phyloP scores from a whole-genome alignment of 2,329 filamentous ascomycete genomes.

The Fonsecaea multimorphosa region DNA sequence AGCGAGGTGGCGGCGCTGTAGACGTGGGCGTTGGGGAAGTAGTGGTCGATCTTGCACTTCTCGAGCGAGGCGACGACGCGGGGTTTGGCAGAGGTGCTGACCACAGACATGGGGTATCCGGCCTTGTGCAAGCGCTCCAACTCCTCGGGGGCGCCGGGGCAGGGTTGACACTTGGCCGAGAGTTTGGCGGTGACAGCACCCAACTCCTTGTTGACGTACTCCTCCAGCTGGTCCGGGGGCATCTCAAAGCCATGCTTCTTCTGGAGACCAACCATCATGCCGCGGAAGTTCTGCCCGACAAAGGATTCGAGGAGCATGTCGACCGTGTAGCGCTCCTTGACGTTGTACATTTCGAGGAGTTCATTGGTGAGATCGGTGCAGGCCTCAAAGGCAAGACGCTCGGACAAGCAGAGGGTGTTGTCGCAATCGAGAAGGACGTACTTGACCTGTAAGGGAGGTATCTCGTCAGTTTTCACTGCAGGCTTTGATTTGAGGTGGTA shows the following conservation, averaged over 20 bases:
- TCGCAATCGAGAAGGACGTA: slow-evolving; percentile 76
- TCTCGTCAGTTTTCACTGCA: slow-evolving; percentile 12
- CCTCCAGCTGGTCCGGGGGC: slow-evolving; percentile 70
- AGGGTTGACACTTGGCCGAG: slow-evolving; percentile 69
- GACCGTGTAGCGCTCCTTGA: slow-evolving; percentile 76
- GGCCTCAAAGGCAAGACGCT: slow-evolving; percentile 89
- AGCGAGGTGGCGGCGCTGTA: slow-evolving; percentile 85
- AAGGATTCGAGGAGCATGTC: slow-evolving; percentile 82
- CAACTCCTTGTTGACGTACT: slow-evolving; percentile 78
- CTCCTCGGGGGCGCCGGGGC: slow-evolving; percentile 71
- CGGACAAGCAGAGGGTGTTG: slow-evolving; percentile 93
- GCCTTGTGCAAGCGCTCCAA: slow-evolving; percentile 69
- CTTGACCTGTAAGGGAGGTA: slow-evolving; percentile 60
- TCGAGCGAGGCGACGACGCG: slow-evolving; percentile 79
- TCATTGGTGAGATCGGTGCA: slow-evolving; percentile 91
- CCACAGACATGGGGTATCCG: slow-evolving; percentile 77
- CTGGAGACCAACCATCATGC: slow-evolving; percentile 74
- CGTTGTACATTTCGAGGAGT: slow-evolving; percentile 72
- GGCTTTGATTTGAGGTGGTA: background rate
- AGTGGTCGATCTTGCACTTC: slow-evolving; percentile 81
- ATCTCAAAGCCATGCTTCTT: slow-evolving; percentile 78
- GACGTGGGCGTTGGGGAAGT: slow-evolving; percentile 74
- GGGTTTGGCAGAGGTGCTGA: slow-evolving; percentile 79
- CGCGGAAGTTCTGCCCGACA: slow-evolving; percentile 93
- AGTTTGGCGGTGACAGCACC: slow-evolving; percentile 85